Evolutionary conservation across 1,284 basidiomycete species (phyloP), one percentile per base, ranked within the genome.

Genomic region (Megacollybia platyphylla): DNA sequence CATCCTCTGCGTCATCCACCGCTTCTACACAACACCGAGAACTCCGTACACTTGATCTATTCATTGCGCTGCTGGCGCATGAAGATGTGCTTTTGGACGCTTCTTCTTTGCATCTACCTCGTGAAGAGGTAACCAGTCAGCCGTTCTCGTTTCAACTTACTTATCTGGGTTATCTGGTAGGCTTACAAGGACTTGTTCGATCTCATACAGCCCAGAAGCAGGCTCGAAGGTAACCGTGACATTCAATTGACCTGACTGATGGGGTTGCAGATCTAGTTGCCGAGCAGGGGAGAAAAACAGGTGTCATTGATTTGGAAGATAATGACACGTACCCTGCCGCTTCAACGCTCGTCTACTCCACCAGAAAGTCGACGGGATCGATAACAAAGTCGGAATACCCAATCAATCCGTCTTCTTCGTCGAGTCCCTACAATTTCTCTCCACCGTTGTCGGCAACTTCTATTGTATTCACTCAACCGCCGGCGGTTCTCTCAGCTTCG

Each of bases 21-120:
- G 52, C 29, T 53, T 34, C 40, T 31, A 17, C 34, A 42, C 27
- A 45, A 11, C 42, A 70, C 49, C 66, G 73, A 41, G 74, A 78
- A 52, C 71, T 73, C 4, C 52, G 54, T 35, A 65, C 75, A 7
- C 63, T 77, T 18, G 74, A 77, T 54, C 61, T 67, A 44, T 77
- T 74, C 58, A 67, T 78, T 40, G 65, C 67, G 20, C 61, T 76
- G 41, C 74, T 73, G 51, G 71, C 74, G 20, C 68, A 63, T 29
- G 73, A 77, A 47, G 75, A 77, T 50, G 61, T 77, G 28, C 68
- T 70, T 61, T 54, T 64, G 46, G 75, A 78, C 51, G 71, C 73
- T 36, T 62, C 62, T 6, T 67, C 71, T 52, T 57, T 77, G 17
- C 75, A 77, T 49, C 65, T 76, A 17, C 73, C 72, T 46, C 62